Conservation (phyloP, 345 rosid species). For the Heritiera fomes region DNA sequence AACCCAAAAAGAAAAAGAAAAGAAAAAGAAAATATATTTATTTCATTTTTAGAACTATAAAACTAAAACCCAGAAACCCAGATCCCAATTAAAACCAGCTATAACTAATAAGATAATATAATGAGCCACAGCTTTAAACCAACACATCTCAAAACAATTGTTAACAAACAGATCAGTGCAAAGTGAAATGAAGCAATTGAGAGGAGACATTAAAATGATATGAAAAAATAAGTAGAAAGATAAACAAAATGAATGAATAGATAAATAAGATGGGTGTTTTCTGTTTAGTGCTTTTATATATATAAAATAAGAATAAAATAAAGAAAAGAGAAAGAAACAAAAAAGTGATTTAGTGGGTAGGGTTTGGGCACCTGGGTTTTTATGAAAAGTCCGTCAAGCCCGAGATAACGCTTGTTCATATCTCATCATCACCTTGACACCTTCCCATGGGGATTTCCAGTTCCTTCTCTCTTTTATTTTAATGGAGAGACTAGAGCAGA, state of each 20-base stretch:
- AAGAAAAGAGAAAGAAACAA: slow-evolving; percentile 23
- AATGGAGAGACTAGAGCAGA: neutral
- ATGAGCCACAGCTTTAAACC: neutral
- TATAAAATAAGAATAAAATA: neutral
- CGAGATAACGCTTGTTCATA: slow-evolving; percentile 14
- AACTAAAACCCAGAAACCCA: slow-evolving; percentile 14
- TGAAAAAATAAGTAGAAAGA: neutral
- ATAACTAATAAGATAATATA: neutral
- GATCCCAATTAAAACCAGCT: slow-evolving; percentile 29
- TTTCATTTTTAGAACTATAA: neutral
- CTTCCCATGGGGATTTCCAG: slow-evolving; percentile 15
- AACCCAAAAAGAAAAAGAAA: neutral
- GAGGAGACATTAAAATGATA: neutral
- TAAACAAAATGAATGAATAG: neutral
- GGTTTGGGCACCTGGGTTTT: slow-evolving; percentile 29
- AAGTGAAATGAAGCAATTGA: slow-evolving; percentile 5
- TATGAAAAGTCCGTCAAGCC: slow-evolving; percentile 22
- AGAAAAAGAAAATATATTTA: neutral
- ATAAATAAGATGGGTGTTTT: neutral
- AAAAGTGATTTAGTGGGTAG: slow-evolving; percentile 21
- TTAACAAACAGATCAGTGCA: slow-evolving; percentile 16
- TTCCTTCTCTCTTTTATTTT: neutral
- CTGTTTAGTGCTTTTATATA: neutral
- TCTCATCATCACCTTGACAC: slow-evolving; percentile 15
- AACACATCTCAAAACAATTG: slow-evolving; percentile 26